phyloP scores from a whole-genome alignment of 2,329 filamentous ascomycete genomes.

The Leptoxyphium fumago region DNA sequence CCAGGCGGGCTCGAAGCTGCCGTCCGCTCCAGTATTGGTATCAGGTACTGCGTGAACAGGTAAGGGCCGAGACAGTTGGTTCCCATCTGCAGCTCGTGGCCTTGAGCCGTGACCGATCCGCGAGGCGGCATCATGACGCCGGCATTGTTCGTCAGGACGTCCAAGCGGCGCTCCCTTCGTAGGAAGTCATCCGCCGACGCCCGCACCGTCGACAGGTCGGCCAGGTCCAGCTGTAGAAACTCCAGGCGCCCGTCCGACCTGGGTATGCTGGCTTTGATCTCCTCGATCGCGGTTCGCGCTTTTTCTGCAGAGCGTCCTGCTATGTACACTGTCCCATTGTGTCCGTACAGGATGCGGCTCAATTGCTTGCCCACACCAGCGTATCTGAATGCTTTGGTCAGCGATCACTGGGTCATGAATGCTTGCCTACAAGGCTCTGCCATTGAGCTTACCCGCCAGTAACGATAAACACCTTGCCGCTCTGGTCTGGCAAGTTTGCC shows the following conservation, averaged over 20 bases:
- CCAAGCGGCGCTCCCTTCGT: constrained; percentile 21
- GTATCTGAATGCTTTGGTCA: neutral
- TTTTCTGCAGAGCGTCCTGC: constrained; percentile 36
- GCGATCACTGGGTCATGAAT: no score
- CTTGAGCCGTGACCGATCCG: constrained; percentile 19
- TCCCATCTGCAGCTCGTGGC: constrained; percentile 20
- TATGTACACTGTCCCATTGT: constrained; percentile 41
- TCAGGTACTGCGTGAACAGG: constrained; percentile 18
- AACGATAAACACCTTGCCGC: constrained; percentile 36
- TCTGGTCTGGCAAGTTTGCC: constrained; percentile 26
- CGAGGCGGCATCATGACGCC: constrained; percentile 15
- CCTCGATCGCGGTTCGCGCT: constrained; percentile 29
- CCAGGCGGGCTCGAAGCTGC: constrained; percentile 10
- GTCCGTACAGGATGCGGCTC: constrained; percentile 37
- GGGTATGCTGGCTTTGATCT: constrained; percentile 25
- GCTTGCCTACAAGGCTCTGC: no score
- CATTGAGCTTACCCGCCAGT: constrained; percentile 25
- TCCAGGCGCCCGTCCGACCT: constrained; percentile 26
- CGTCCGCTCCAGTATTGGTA: constrained; percentile 16
- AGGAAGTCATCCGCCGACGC: constrained; percentile 21
- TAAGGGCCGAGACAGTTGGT: constrained; percentile 22
- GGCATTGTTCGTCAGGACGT: constrained; percentile 28
- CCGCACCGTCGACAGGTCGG: constrained; percentile 22
- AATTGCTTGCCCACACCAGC: constrained; percentile 36
- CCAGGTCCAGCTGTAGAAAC: constrained; percentile 33